These are phyloP conservation scores for Royoungia palumana DNA, from an alignment of 768 basidiomycete species.

Conservation along the genomic window DNA sequence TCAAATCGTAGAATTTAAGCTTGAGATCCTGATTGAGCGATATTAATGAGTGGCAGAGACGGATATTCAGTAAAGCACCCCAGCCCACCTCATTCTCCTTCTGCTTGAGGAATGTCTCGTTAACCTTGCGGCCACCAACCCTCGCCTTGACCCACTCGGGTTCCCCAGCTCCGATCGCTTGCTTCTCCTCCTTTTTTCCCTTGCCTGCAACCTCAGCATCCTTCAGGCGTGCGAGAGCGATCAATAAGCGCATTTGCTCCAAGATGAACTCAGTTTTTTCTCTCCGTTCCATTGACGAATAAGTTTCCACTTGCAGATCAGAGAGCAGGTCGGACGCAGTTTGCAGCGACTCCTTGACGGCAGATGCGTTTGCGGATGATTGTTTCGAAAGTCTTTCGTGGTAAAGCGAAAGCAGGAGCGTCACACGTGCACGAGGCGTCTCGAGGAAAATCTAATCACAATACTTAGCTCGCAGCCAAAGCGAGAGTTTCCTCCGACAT, in stretches of 20 bases:
- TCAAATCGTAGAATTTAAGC: conserved; percentile 92
- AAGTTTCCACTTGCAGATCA: conserved; percentile 97
- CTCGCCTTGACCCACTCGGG: conserved; percentile 91
- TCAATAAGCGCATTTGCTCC: conserved; percentile 93
- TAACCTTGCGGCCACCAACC: conserved; percentile 91
- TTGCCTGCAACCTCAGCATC: conserved; percentile 61
- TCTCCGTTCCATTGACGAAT: conserved; percentile 95
- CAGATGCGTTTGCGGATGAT: conserved; percentile 37
- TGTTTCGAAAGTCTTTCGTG: conserved; percentile 67
- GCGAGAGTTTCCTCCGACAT: conserved; percentile 19
- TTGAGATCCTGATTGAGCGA: conserved; percentile 74
- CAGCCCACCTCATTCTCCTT: conserved; percentile 77
- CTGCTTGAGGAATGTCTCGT: conserved; percentile 88
- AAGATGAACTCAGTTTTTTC: conserved; percentile 99
- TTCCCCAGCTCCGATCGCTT: conserved; percentile 66
- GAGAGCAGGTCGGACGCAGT: conserved; percentile 89
- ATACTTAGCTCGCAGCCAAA: background rate
- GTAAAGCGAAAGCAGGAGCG: conserved; percentile 78
- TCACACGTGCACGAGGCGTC: conserved; percentile 92
- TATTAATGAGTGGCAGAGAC: background rate
- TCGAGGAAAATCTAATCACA: conserved; percentile 84
- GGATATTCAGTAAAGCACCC: background rate
- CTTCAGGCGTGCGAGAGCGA: conserved; percentile 72
- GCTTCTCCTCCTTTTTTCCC: conserved; percentile 50
- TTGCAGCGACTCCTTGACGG: conserved; percentile 65